Conservation (phyloP, 805 yeast species). For the Pichia scutulata region DNA sequence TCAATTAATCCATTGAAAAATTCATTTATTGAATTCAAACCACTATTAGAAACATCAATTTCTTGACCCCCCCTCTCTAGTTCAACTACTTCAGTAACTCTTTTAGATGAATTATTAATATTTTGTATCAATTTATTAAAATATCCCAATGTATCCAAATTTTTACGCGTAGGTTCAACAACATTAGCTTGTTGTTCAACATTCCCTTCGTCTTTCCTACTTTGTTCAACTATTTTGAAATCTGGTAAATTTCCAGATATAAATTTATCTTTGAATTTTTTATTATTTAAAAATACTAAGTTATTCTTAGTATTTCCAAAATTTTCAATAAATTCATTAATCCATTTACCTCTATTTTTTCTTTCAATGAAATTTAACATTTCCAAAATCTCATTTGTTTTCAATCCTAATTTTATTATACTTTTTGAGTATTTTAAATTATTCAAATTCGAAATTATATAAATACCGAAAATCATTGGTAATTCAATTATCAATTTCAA, state of each 20-base stretch:
- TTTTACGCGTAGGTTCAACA: slow-evolving; percentile 5
- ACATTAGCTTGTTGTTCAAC: neutral
- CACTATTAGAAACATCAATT: neutral
- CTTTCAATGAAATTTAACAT: slow-evolving; percentile 49
- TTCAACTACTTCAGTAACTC: neutral
- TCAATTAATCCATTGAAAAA: slow-evolving; percentile 16
- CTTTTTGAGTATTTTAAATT: slow-evolving; percentile 46
- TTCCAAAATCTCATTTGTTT: slow-evolving; percentile 51
- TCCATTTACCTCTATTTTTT: slow-evolving; percentile 53
- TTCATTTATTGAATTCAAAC: neutral
- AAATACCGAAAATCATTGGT: slow-evolving; percentile 66
- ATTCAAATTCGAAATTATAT: slow-evolving; percentile 52
- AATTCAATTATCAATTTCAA: slow-evolving; percentile 46
- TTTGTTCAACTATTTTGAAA: neutral
- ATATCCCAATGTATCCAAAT: slow-evolving; percentile 14
- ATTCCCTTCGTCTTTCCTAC: neutral
- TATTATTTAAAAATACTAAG: slow-evolving; percentile 22
- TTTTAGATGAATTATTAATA: slow-evolving; percentile 20
- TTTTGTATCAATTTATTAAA: slow-evolving; percentile 26
- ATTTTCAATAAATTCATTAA: slow-evolving; percentile 43
- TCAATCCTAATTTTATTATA: slow-evolving; percentile 31
- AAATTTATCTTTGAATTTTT: slow-evolving; percentile 13
- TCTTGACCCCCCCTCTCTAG: slow-evolving; percentile 6
- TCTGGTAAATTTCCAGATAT: neutral
- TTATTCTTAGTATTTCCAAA: slow-evolving; percentile 21